These are phyloP conservation scores for Arabidopsis arenosa DNA, from an alignment of 345 rosid genomes.

Conservation along the genomic window DNA sequence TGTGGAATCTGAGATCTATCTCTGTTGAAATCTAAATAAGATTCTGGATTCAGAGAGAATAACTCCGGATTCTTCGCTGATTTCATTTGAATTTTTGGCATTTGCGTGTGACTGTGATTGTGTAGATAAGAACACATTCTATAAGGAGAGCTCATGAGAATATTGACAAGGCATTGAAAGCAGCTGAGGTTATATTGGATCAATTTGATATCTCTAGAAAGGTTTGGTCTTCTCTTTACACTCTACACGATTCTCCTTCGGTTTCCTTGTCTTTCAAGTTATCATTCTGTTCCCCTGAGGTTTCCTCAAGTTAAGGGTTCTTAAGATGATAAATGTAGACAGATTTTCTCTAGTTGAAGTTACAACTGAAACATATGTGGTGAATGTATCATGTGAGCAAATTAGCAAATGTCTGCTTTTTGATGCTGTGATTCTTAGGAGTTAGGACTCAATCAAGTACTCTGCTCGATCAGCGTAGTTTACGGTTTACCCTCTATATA, in stretches of 20 bases:
- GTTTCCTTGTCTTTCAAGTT: slow-evolving; percentile 39
- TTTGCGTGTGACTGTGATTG: slow-evolving; percentile 6
- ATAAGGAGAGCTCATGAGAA: slow-evolving; percentile 91
- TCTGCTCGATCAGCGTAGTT: too few species aligned
- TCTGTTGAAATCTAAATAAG: not conserved
- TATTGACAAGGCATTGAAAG: slow-evolving; percentile 80
- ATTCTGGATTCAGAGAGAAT: not conserved
- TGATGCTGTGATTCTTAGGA: not conserved
- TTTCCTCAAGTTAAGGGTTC: not conserved
- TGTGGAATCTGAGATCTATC: slow-evolving; percentile 19
- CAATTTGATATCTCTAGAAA: slow-evolving; percentile 82
- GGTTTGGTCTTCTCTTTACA: slow-evolving; percentile 50
- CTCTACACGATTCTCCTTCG: not conserved
- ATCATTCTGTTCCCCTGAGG: not conserved
- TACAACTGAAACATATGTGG: not conserved
- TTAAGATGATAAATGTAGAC: not conserved
- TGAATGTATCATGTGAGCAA: not conserved
- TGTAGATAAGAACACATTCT: slow-evolving; percentile 88
- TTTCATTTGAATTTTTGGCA: not conserved
- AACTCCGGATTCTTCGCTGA: not conserved
- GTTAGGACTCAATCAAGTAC: not conserved
- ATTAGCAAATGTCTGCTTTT: not conserved
- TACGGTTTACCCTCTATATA: not conserved
- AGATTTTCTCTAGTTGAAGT: not conserved
- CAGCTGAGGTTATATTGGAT: slow-evolving; percentile 73